Percentiles rank a stretch among this genome's conserved stretches.
Evolutionary conservation across 257 asterid species (phyloP).

Genomic region (Mentha longifolia): DNA sequence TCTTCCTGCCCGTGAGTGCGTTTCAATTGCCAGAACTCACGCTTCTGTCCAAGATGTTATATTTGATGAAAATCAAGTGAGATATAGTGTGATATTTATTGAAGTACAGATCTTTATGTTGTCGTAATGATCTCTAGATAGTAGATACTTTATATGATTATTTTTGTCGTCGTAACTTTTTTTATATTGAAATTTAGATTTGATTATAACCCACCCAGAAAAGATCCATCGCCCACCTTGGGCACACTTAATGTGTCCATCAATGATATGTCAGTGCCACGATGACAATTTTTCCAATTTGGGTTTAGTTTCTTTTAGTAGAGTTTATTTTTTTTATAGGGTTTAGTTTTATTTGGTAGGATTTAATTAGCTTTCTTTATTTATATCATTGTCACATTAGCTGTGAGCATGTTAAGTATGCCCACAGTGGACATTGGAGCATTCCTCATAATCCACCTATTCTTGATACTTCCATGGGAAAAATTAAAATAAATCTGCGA

Average conservation of each 20-base stretch:
- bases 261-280: too few species aligned
- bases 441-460: too few species aligned
- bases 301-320: too few species aligned
- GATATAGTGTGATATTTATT: conserved; percentile 30
- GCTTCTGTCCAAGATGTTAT: conserved; percentile 73
- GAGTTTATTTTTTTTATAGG: too few species aligned
- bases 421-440: too few species aligned
- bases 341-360: too few species aligned
- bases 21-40: conserved; percentile 52
- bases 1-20: conserved; percentile 84
- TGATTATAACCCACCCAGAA: background rate
- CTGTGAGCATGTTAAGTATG: too few species aligned
- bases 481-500: background rate
- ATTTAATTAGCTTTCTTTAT: too few species aligned
- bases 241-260: too few species aligned
- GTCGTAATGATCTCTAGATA: background rate
- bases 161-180: background rate
- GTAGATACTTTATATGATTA: background rate
- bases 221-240: too few species aligned
- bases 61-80: conserved; percentile 81
- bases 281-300: too few species aligned
- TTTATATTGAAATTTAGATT: background rate
- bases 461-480: background rate
- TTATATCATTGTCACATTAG: too few species aligned
- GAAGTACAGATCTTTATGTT: conserved; percentile 3